A percentile compares a stretch with the other conserved stretches of the same genome.
Conservation (phyloP, 1,139 yeast species). For the Suhomyces bolitotheri region DNA sequence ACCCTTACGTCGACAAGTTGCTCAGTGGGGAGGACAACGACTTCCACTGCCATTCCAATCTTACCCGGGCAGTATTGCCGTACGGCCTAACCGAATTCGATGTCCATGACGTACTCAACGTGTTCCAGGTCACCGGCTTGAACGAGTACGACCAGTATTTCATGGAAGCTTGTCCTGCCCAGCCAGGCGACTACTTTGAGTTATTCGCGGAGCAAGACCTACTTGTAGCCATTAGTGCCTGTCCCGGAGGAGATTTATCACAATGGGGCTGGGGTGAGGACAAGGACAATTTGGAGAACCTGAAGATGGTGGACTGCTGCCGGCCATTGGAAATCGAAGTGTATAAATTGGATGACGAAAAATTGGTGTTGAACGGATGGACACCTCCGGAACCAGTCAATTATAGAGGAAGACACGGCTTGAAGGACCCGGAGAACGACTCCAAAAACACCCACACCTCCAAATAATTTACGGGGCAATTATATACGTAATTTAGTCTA, state of each 20-base stretch:
- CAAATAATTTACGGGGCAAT: too few species aligned
- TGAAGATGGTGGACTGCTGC: conserved; percentile 60
- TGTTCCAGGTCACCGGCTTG: conserved; percentile 68
- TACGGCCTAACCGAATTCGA: conserved; percentile 63
- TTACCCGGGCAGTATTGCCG: conserved; percentile 58
- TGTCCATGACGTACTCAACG: conserved; percentile 69
- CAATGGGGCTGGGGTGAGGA: conserved; percentile 72
- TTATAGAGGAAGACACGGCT: conserved; percentile 60
- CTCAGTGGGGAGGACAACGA: conserved; percentile 66
- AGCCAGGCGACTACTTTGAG: conserved; percentile 59
- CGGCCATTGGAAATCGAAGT: conserved; percentile 65
- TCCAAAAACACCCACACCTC: too few species aligned
- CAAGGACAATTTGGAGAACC: conserved; percentile 43
- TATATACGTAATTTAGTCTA: neutral
- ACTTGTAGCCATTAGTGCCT: conserved; percentile 64
- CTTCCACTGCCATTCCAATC: conserved; percentile 66
- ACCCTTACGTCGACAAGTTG: conserved; percentile 65
- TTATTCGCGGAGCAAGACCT: conserved; percentile 67
- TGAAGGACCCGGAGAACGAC: conserved; percentile 24
- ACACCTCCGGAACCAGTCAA: conserved; percentile 48
- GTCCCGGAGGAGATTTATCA: conserved; percentile 72
- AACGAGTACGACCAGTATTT: conserved; percentile 66
- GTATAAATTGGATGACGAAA: conserved; percentile 50
- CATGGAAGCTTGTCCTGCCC: conserved; percentile 70
- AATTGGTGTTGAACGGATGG: conserved; percentile 49